Percentiles rank a stretch among this genome's conserved stretches.
These are phyloP conservation scores for Colletotrichum sp. DNA, from an alignment of 2,329 filamentous ascomycete species.

Conservation along the genomic window DNA sequence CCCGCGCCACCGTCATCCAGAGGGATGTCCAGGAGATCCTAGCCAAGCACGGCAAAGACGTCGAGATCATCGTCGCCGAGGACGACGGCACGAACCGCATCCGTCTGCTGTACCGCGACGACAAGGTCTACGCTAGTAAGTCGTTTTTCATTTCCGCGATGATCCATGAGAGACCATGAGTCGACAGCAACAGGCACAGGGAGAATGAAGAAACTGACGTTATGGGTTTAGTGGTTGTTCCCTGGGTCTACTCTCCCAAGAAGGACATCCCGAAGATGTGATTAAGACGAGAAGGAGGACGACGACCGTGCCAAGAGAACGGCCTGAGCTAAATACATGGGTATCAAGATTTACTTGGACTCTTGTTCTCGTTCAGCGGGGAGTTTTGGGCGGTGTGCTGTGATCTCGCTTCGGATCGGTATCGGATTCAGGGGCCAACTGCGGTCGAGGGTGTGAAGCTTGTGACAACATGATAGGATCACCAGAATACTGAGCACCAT, in stretches of 20 bases:
- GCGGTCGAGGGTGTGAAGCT: neutral
- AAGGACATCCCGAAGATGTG: neutral
- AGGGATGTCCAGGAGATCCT: neutral
- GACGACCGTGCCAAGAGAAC: neutral
- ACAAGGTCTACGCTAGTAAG: neutral
- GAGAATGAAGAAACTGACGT: neutral
- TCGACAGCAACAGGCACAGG: neutral
- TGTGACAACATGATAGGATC: neutral
- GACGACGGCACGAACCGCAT: neutral
- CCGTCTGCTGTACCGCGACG: neutral
- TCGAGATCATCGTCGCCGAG: neutral
- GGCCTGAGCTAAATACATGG: rapidly evolving
- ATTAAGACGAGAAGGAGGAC: neutral
- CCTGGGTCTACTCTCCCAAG: neutral
- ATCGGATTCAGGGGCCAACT: neutral
- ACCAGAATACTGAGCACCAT: neutral
- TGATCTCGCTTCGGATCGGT: neutral
- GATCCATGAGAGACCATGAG: neutral
- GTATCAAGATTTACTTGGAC: neutral
- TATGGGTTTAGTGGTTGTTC: neutral
- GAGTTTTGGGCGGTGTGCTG: neutral
- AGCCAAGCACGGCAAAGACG: neutral
- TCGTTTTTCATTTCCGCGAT: neutral
- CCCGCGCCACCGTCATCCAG: neutral
- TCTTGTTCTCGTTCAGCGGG: neutral